A percentile compares a stretch with the other conserved stretches of the same genome.
Evolutionary conservation across 129 eudicot species (phyloP).

Genomic region (Pseudognaphalium luteoalbum): DNA sequence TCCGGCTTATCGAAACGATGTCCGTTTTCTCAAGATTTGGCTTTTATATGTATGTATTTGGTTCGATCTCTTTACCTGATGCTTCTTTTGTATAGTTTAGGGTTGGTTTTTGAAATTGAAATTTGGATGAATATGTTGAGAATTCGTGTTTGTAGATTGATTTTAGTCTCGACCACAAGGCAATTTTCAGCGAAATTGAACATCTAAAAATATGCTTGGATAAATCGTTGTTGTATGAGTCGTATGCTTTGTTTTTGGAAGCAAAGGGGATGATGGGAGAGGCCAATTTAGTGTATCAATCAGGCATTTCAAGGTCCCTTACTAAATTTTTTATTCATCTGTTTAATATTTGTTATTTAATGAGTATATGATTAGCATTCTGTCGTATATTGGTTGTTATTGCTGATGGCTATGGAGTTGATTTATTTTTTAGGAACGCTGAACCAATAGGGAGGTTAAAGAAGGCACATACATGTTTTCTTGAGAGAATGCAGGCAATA

Average conservation of each 20-base stretch:
- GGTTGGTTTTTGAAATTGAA: not conserved
- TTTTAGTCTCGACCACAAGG: conserved; percentile 48
- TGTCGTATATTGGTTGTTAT: not conserved
- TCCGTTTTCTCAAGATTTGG: conserved; percentile 87
- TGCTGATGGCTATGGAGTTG: conserved; percentile 10
- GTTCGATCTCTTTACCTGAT: not conserved
- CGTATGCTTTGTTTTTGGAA: conserved; percentile 66
- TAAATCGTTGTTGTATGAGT: conserved; percentile 62
- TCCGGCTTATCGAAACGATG: conserved; percentile 52
- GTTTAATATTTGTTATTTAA: not conserved
- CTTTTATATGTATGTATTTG: conserved; percentile 54
- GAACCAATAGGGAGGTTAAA: conserved; percentile 78
- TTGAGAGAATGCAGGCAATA: conserved; percentile 58
- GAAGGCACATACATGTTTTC: conserved; percentile 61
- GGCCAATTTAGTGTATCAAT: conserved; percentile 57
- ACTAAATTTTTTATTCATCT: not conserved
- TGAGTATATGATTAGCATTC: not conserved
- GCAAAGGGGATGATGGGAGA: conserved; percentile 63
- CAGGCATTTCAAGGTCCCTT: conserved; percentile 76
- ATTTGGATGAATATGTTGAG: not conserved
- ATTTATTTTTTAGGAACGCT: conserved; percentile 61
- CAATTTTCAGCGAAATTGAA: conserved; percentile 60
- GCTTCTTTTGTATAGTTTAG: not conserved
- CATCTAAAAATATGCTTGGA: conserved; percentile 49
- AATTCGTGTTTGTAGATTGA: conserved; percentile 57